phyloP scores from a whole-genome alignment of 805 yeast species.

The Priceomyces melissophilus region DNA sequence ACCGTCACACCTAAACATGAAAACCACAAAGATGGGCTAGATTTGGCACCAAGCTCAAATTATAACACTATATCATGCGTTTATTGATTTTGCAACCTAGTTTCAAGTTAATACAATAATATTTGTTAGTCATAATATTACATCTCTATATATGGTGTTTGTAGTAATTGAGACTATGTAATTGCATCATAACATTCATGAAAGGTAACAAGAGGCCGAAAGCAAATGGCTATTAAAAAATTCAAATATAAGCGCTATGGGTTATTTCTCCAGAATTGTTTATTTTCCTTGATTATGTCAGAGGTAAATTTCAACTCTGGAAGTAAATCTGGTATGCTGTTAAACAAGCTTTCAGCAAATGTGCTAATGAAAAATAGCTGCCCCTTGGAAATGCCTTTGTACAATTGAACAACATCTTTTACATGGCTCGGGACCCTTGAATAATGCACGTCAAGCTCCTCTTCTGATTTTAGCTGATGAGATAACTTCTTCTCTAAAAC shows the following conservation, averaged over 20 bases:
- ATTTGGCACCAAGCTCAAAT: too few species aligned
- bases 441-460: conserved; percentile 17
- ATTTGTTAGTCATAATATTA: too few species aligned
- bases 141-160: too few species aligned
- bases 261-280: conserved; percentile 47
- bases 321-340: conserved; percentile 55
- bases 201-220: background rate
- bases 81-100: too few species aligned
- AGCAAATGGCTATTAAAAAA: too few species aligned
- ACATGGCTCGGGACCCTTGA: conserved; percentile 36
- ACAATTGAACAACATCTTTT: conserved; percentile 41
- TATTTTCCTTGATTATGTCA: conserved; percentile 52
- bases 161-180: too few species aligned
- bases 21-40: too few species aligned
- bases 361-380: conserved; percentile 81
- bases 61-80: too few species aligned
- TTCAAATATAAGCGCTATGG: background rate
- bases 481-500: conserved; percentile 41
- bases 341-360: conserved; percentile 77
- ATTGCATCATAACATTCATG: background rate
- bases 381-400: conserved; percentile 58
- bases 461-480: background rate
- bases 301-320: conserved; percentile 60
- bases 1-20: too few species aligned
- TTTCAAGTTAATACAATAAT: too few species aligned